Conservation (phyloP, 129 eudicot species). For the Gnaphalium uliginosum region DNA sequence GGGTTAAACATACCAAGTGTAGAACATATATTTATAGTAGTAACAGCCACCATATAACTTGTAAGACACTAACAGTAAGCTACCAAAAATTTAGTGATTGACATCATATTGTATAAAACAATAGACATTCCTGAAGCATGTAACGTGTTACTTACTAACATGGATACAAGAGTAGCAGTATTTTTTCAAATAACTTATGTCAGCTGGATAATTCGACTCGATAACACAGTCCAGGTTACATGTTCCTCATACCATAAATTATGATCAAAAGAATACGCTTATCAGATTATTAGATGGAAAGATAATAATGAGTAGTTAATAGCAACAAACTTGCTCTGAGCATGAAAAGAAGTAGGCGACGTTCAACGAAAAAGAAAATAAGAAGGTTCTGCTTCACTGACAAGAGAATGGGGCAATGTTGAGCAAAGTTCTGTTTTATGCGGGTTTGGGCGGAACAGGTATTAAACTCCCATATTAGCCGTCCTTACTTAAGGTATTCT, state of each 20-base stretch:
- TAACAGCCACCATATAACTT: too few species aligned
- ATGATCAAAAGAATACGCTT: too few species aligned
- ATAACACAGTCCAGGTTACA: background rate
- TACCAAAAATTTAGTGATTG: too few species aligned
- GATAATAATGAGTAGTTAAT: background rate
- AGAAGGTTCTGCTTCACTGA: background rate
- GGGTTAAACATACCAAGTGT: too few species aligned
- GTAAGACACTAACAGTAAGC: too few species aligned
- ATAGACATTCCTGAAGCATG: too few species aligned
- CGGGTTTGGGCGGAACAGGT: background rate
- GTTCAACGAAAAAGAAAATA: background rate
- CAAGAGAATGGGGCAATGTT: background rate
- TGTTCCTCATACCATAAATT: background rate
- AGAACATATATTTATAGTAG: too few species aligned
- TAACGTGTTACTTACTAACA: too few species aligned
- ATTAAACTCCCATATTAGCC: background rate
- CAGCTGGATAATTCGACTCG: too few species aligned
- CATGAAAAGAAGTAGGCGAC: background rate
- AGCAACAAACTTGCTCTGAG: background rate
- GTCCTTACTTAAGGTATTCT: background rate
- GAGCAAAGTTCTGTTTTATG: background rate
- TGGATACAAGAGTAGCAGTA: too few species aligned
- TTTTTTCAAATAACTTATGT: too few species aligned
- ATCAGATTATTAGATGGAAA: background rate
- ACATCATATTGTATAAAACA: too few species aligned